Evolutionary conservation across 2,329 filamentous ascomycete genomes (phyloP), one percentile per base, ranked within the genome.

Genomic region (Coniella vitis): DNA sequence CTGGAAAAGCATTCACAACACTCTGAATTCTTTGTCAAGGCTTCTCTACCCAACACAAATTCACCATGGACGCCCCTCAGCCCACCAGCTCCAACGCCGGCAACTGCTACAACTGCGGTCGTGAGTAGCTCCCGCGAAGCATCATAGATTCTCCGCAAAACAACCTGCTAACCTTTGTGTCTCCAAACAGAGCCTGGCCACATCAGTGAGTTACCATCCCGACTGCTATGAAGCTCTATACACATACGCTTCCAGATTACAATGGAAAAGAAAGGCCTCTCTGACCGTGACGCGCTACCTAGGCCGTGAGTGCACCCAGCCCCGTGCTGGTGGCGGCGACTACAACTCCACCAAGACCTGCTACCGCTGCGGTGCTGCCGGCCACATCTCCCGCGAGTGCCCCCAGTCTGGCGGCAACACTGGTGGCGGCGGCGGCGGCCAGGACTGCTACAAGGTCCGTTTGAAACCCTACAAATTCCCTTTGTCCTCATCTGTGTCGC

Each of bases 331-430:
- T 14, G 47, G 47, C 16, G 47, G 47, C 14, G 85, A 89, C 53
- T 81, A 87, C 63, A 95, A 95, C 77, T 89, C 95, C 71, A 90
- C 72, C 67, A 81, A 86, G 75, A 78, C 81, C 61, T 86, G 81
- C 75, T 86, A 86, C 73, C 79, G 84, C 62, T 90, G 86, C 74
- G 87, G 87, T 65, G 81, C 87, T 69, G 72, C 83, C 58, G 91
- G 90, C 55, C 91, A 97, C 78, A 87, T 96, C 68, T 93, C 87
- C 61, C 90, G 91, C 61, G 90, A 96, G 64, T 90, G 86, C 74
- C 81, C 71, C 66, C 72, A 75, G 56, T 72, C 71, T 55, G 72
- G 73, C 46, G 70, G 68, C 53, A 42, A 45, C 37, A 64, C 67
- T 49, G 70, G 69, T 59, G 71, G 69, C 57, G 72, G 69, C 57